Base-by-base conservation (phyloP, 768 basidiomycete species). In the Panaeolus cyanescens region DNA sequence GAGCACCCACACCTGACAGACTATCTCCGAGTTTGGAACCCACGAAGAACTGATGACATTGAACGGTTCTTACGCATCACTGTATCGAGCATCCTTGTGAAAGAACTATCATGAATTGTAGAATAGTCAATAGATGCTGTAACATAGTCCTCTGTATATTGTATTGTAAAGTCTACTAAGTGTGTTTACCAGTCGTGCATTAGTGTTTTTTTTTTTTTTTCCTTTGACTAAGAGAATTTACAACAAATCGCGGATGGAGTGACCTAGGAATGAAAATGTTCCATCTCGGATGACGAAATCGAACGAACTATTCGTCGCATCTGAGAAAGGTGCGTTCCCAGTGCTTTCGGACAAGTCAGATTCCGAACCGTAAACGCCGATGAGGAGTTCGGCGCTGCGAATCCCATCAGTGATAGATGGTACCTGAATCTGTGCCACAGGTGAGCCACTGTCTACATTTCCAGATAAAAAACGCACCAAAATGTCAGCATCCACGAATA, bases 391-490 rank as follows among this genome's bases (percentile, higher is more conserved):
- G 19, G 90, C 87, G 71, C 92, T 94, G 67, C 94, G 88, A 70
- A 97, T 90, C 4, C 89, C 92, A 65, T 92, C 88, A 55, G 95
- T 88, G 63, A 99, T 78, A 34, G 93, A 93, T 40, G 96, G 96
- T 30, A 97, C 95, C 69, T 91, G 88, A 33, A 88, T 82, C 95
- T 95, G 68, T 58, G 56, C 42, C 32, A 54, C 45, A 36, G 19
- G 33, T 59, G 12, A 64, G 55, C 42, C 28, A 20, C 55, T 42
- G 32, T 56, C 62, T 32, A 34, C 30, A 58, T 62, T 39, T 56
- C 33, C 32, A 56, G 40, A 32, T 50, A 54, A 56, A 42, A 42
- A 65, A 76, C 87, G 74, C 71, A 97, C 96, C 78, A 99, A 76
- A 61, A 98, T 80, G 34, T 88, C 85, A 10, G 91, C 91, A 72